Evolutionary conservation across 371 early-diverging fungal genomes (phyloP).

Genomic region (Rhizomucor pusillus): DNA sequence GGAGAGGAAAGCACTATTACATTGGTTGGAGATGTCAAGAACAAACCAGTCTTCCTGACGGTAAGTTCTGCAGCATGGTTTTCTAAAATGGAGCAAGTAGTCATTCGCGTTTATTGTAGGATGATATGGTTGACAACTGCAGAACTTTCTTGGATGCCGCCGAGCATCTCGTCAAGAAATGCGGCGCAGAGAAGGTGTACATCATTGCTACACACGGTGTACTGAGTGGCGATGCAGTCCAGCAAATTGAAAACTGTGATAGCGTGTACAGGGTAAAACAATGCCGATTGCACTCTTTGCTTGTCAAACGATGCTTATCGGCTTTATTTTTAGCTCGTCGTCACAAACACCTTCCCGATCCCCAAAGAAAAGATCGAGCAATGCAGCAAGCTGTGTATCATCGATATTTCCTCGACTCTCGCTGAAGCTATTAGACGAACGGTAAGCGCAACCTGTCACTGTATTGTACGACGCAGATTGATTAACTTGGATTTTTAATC

Average conservation of each 20-base stretch:
- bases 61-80: conserved; percentile 42
- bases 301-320: neutral
- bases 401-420: conserved; percentile 88
- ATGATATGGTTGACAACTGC: conserved; percentile 89
- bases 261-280: conserved; percentile 75
- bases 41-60: conserved; percentile 84
- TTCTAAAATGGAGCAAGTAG: neutral
- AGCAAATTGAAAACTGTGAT: conserved; percentile 81
- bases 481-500: neutral
- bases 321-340: conserved; percentile 59
- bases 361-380: conserved; percentile 68
- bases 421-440: conserved; percentile 97
- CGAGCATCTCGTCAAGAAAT: conserved; percentile 80
- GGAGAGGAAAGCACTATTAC: conserved; percentile 63
- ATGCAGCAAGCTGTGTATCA: conserved; percentile 76
- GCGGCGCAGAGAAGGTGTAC: conserved; percentile 84
- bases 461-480: neutral
- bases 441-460: conserved; percentile 22
- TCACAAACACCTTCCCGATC: conserved; percentile 94
- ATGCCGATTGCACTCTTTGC: neutral
- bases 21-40: conserved; percentile 93
- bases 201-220: conserved; percentile 96
- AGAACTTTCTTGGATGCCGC: conserved; percentile 90
- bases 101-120: conserved; percentile 37
- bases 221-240: conserved; percentile 81